Percentiles rank a stretch among this genome's conserved stretches.
These are phyloP conservation scores for Podaxis rugospora DNA, from an alignment of 768 basidiomycete species.

Conservation along the genomic window DNA sequence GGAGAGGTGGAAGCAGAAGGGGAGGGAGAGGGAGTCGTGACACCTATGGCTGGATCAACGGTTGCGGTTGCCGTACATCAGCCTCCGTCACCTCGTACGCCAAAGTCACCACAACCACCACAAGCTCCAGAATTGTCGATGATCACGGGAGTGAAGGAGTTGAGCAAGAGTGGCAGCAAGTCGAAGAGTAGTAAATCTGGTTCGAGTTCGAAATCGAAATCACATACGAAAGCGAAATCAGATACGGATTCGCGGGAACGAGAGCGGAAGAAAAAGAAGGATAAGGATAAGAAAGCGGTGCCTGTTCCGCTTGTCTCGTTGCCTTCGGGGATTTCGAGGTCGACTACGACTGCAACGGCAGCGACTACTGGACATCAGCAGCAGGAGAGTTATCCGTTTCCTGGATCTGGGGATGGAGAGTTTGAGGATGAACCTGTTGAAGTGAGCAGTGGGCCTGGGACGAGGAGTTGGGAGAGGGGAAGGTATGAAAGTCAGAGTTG, in stretches of 20 bases:
- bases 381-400: conserved; percentile 60
- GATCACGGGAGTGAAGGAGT: conserved; percentile 15
- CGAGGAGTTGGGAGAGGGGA: conserved; percentile 15
- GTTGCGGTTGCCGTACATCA: not conserved
- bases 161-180: conserved; percentile 21
- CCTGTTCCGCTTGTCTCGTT: conserved; percentile 39
- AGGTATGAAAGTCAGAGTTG: conserved; percentile 12
- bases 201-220: conserved; percentile 5
- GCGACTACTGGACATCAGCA: conserved; percentile 4
- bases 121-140: conserved; percentile 7
- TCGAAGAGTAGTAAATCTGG: conserved; percentile 6
- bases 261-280: conserved; percentile 26
- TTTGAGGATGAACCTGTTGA: conserved; percentile 8
- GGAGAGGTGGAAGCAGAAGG: conserved; percentile 1
- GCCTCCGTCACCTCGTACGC: conserved; percentile 3
- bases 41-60: conserved; percentile 1
- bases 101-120: not conserved
- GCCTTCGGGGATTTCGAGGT: conserved; percentile 15
- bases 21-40: not conserved
- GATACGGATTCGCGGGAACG: conserved; percentile 5
- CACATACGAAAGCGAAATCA: conserved; percentile 1
- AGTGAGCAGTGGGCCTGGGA: conserved; percentile 15
- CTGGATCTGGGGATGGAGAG: conserved; percentile 40
- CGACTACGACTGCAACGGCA: conserved; percentile 10
- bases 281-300: conserved; percentile 24